Evolutionary conservation across 805 yeast genomes (phyloP).

Genomic region (Sungouiozyma intestinalis): DNA sequence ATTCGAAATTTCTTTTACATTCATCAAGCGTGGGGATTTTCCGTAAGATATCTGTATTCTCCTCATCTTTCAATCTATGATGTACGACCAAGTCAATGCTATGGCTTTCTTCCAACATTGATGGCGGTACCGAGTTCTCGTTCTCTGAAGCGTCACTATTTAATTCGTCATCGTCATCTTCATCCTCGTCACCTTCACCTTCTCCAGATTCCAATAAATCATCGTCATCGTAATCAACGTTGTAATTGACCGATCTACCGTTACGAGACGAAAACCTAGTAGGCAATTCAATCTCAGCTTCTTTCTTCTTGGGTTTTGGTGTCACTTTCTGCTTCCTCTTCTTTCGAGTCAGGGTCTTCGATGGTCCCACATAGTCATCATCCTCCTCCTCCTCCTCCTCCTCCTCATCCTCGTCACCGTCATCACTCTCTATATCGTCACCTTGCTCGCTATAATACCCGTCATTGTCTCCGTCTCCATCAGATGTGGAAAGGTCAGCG

Average conservation of each 20-base stretch:
- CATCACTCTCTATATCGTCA: slow-evolving; percentile 19
- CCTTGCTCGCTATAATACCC: slow-evolving; percentile 3
- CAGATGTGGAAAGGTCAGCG: slow-evolving; percentile 21
- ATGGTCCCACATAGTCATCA: slow-evolving; percentile 15
- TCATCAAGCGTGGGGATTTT: slow-evolving; percentile 35
- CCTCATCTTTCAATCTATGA: slow-evolving; percentile 19
- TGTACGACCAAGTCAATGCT: slow-evolving; percentile 21
- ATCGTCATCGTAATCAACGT: slow-evolving; percentile 47
- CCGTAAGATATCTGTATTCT: slow-evolving; percentile 16
- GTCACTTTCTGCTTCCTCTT: slow-evolving; percentile 11
- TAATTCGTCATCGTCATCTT: slow-evolving; percentile 16
- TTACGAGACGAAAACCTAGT: slow-evolving; percentile 71
- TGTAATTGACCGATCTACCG: slow-evolving; percentile 57
- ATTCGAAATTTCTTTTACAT: slow-evolving; percentile 50
- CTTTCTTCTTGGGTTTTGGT: slow-evolving; percentile 9
- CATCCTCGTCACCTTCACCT: slow-evolving; percentile 22
- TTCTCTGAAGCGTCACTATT: slow-evolving; percentile 13
- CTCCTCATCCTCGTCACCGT: slow-evolving; percentile 24
- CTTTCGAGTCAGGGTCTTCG: slow-evolving; percentile 10
- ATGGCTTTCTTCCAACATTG: slow-evolving; percentile 27
- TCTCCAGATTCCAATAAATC: slow-evolving; percentile 32
- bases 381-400: slow-evolving; percentile 12
- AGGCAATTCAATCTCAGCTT: slow-evolving; percentile 32
- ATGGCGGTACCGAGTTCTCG: slow-evolving; percentile 23
- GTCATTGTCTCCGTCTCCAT: slow-evolving; percentile 24